Percentiles rank a stretch among this genome's conserved stretches.
Evolutionary conservation across 2,329 filamentous ascomycete species (phyloP).

Genomic region (Sporothrix humicola): DNA sequence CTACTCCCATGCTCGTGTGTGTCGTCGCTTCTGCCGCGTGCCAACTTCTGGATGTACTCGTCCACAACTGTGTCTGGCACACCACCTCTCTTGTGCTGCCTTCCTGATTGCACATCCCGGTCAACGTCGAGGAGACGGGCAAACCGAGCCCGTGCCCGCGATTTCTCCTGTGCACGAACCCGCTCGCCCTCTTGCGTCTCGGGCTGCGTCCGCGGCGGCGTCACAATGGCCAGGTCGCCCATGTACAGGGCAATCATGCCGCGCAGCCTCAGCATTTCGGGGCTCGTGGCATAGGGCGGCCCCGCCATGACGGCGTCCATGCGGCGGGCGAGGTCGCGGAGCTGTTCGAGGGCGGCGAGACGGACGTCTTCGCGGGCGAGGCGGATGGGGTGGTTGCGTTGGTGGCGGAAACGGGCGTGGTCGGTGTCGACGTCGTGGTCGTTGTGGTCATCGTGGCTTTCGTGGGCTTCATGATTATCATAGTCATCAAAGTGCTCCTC

Average conservation of each 20-base stretch:
- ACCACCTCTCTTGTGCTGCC: constrained; percentile 24
- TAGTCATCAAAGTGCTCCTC: background rate
- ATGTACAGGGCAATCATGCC: constrained; percentile 78
- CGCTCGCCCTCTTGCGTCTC: constrained; percentile 46
- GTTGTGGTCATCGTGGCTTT: constrained; percentile 36
- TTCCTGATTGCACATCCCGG: constrained; percentile 21
- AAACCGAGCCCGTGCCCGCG: constrained; percentile 49
- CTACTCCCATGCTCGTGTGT: background rate
- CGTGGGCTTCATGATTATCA: constrained; percentile 38
- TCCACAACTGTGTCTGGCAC: constrained; percentile 33
- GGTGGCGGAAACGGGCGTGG: background rate
- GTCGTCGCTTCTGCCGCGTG: background rate
- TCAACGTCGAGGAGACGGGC: constrained; percentile 45
- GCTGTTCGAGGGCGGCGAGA: constrained; percentile 60
- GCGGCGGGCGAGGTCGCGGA: constrained; percentile 67
- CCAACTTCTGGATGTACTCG: constrained; percentile 30
- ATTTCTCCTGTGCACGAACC: constrained; percentile 46
- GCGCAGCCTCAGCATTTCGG: constrained; percentile 70
- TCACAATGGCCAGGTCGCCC: constrained; percentile 66
- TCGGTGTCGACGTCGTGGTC: background rate
- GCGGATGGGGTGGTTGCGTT: constrained; percentile 36
- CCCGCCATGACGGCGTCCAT: constrained; percentile 75
- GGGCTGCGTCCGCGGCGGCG: constrained; percentile 42
- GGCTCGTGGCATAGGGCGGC: constrained; percentile 71
- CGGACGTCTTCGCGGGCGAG: constrained; percentile 51